Base-by-base conservation (phyloP, 305 asterid species). In the Fraxinus dipetala region DNA sequence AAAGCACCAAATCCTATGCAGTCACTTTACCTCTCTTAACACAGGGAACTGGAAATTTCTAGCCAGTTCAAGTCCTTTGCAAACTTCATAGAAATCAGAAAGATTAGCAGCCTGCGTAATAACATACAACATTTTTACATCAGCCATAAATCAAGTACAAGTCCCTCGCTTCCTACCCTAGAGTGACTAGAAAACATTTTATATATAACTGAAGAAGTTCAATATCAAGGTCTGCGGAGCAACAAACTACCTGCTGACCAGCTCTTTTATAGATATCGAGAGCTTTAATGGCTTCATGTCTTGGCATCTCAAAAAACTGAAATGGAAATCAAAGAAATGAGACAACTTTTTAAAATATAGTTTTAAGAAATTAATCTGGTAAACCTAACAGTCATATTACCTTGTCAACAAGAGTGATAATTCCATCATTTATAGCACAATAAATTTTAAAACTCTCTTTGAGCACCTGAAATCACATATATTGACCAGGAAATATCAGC, bases 251-350 rank as follows among this genome's bases (percentile, higher is more conserved):
- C 99, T 96, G 99, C 90, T 92, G 98, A 77, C 98, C 98, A 84
- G 99, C 99, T 88, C 94, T 91, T 88, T 88, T 96, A 86, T 96
- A 96, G 77, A 96, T 92, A 83, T 93, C 98, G 40, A 93, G 95
- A 84, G 99, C 97, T 83, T 93, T 92, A 43, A 94, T 87, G 72
- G 99, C 99, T 91, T 96, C 99, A 82, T 94, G 99, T 87, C 94
- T 93, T 65, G 98, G 95, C 99, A 96, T 96, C 93, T 96, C 99
- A 86, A 96, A 96, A 90, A 93, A 96, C 99, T 94, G 92, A 61
- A 9, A 61, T 61, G 70, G 32, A 61, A 80, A 81, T 63, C 54
- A 86, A 85, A 82, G 72, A 86, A 32, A 61, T 61, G 14, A 22
- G 51, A 36, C 32, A 26, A 67, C 6, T 36, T 7, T n/a, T 5